Conservation (phyloP, 192 early-diverging fungal genomes). For the Glomus cerebriforme region DNA sequence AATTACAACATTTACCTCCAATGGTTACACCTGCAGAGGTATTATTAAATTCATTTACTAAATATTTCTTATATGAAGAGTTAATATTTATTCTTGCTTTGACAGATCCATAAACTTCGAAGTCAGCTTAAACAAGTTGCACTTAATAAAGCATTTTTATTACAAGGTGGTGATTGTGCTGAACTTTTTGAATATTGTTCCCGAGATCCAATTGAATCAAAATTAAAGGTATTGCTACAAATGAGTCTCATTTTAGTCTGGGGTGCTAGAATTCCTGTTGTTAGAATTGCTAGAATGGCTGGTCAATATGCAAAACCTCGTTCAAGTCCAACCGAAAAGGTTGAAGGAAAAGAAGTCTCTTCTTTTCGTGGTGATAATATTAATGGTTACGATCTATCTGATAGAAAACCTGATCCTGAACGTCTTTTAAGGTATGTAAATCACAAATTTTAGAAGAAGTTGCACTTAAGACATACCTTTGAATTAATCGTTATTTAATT, state of each 20-base stretch:
- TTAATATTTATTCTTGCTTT: neutral
- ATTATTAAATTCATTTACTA: slow-evolving; percentile 12
- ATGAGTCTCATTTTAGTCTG: slow-evolving; percentile 95
- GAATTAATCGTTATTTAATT: neutral
- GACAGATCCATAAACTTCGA: slow-evolving; percentile 78
- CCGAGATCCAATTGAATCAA: slow-evolving; percentile 88
- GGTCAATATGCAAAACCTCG: slow-evolving; percentile 99
- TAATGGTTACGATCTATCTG: slow-evolving; percentile 86
- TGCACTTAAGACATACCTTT: neutral
- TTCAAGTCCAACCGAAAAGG: slow-evolving; percentile 85
- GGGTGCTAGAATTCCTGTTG: slow-evolving; percentile 91
- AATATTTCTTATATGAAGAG: neutral
- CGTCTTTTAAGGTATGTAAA: slow-evolving; percentile 69
- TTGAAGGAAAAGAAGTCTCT: slow-evolving; percentile 78
- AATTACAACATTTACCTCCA: slow-evolving; percentile 82
- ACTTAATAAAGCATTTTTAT: slow-evolving; percentile 86
- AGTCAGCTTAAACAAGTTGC: slow-evolving; percentile 87
- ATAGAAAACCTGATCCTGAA: slow-evolving; percentile 90
- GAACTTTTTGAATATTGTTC: slow-evolving; percentile 98
- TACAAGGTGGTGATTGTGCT: slow-evolving; percentile 99
- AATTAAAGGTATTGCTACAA: slow-evolving; percentile 95
- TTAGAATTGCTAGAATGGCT: slow-evolving; percentile 97
- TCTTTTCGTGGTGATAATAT: slow-evolving; percentile 98
- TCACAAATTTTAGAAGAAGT: neutral
- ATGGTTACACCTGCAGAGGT: slow-evolving; percentile 88